These are phyloP conservation scores for Plectosphaerella plurivora DNA, from an alignment of 2,329 filamentous ascomycete genomes.

Conservation along the genomic window DNA sequence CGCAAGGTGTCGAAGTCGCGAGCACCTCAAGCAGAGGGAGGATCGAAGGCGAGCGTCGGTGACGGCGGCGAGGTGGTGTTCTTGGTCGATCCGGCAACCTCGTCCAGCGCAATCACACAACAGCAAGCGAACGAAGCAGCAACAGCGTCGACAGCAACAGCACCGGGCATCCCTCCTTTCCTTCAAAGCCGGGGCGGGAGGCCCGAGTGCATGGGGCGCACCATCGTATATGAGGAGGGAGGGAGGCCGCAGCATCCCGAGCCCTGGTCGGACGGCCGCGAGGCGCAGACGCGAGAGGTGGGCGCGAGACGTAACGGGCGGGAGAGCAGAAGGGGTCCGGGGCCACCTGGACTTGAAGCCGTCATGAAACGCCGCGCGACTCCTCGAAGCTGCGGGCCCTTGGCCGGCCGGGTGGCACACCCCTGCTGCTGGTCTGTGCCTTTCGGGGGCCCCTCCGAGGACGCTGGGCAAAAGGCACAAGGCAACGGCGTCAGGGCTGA, in stretches of 20 bases:
- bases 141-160: not conserved
- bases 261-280: not conserved
- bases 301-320: no score
- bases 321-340: not conserved
- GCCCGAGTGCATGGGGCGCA: not conserved
- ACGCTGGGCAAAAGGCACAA: no score
- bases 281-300: not conserved
- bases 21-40: no score
- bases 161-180: not conserved
- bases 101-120: not conserved
- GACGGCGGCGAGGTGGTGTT: no score
- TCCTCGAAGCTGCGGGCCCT: not conserved
- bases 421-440: not conserved
- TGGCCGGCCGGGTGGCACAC: not conserved
- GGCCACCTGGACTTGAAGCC: slow-evolving; percentile 10
- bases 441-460: not conserved
- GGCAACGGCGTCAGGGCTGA: no score
- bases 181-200: not conserved
- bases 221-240: not conserved
- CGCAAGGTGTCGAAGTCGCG: no score
- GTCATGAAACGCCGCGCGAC: slow-evolving; percentile 10
- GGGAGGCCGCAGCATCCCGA: not conserved
- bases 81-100: not conserved
- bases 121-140: not conserved
- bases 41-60: no score